These are phyloP conservation scores for Rhodotorula paludigena DNA, from an alignment of 768 basidiomycete species.

Conservation along the genomic window DNA sequence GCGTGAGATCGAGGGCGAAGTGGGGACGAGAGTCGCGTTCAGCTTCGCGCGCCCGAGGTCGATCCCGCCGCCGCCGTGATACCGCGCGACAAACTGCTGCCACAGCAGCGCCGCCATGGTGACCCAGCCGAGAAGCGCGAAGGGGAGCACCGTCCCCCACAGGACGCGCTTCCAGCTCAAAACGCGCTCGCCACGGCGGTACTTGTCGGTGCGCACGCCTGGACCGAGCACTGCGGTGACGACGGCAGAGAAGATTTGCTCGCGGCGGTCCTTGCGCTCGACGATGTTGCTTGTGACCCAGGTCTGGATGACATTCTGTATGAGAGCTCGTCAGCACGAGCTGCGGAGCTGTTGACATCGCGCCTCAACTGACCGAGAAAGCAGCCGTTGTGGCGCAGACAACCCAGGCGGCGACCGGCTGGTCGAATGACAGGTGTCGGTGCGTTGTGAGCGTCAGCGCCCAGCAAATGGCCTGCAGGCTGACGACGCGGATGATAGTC, in stretches of 20 bases:
- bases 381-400: constrained; percentile 84
- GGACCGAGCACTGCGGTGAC: constrained; percentile 35
- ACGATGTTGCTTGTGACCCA: constrained; percentile 91
- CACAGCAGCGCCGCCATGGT: constrained; percentile 24
- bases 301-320: constrained; percentile 73
- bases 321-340: not conserved
- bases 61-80: constrained; percentile 36
- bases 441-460: constrained; percentile 84
- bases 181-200: constrained; percentile 34
- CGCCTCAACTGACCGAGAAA: constrained; percentile 46
- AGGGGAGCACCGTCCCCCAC: constrained; percentile 34
- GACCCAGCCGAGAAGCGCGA: constrained; percentile 32
- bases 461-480: constrained; percentile 94
- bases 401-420: constrained; percentile 85
- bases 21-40: not conserved
- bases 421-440: constrained; percentile 62
- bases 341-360: not conserved
- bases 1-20: not conserved
- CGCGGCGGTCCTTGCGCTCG: constrained; percentile 44
- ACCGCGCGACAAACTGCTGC: constrained; percentile 36
- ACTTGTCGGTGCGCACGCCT: constrained; percentile 38
- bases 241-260: constrained; percentile 16
- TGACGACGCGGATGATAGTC: constrained; percentile 83
- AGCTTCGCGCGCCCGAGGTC: constrained; percentile 3
- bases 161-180: constrained; percentile 34